Conservation (phyloP, 2,329 filamentous ascomycete species). For the Pyrenophora teres region DNA sequence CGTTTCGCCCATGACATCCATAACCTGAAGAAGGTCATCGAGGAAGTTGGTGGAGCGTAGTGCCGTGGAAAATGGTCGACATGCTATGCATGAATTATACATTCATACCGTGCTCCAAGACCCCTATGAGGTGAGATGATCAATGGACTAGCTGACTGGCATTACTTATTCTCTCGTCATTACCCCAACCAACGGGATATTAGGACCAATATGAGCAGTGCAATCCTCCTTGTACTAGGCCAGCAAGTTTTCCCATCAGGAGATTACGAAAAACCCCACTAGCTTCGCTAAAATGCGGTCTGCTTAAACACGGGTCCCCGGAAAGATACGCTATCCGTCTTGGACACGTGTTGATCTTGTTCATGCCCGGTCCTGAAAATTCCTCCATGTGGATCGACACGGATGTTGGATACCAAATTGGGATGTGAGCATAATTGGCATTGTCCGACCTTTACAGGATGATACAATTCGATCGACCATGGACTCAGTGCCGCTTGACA, state of each 20-base stretch:
- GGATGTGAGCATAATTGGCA: not conserved
- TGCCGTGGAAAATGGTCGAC: not conserved
- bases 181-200: not conserved
- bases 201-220: not conserved
- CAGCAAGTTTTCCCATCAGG: not conserved
- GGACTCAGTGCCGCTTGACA: no score
- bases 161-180: not conserved
- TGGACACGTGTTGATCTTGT: slow-evolving; percentile 1
- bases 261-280: not conserved
- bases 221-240: not conserved
- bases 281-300: not conserved
- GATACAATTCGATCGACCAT: no score
- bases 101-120: not conserved
- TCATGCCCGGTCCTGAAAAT: not conserved
- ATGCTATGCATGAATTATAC: not conserved
- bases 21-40: slow-evolving; percentile 72
- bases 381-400: not conserved
- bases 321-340: not conserved
- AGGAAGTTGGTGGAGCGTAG: slow-evolving; percentile 64
- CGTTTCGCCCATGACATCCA: slow-evolving; percentile 78
- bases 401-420: not conserved
- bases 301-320: not conserved
- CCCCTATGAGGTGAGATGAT: not conserved
- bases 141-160: not conserved
- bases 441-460: not conserved